A percentile compares a stretch with the other conserved stretches of the same genome.
phyloP scores from a whole-genome alignment of 2,329 filamentous ascomycete species.

The Botrytis fabae region DNA sequence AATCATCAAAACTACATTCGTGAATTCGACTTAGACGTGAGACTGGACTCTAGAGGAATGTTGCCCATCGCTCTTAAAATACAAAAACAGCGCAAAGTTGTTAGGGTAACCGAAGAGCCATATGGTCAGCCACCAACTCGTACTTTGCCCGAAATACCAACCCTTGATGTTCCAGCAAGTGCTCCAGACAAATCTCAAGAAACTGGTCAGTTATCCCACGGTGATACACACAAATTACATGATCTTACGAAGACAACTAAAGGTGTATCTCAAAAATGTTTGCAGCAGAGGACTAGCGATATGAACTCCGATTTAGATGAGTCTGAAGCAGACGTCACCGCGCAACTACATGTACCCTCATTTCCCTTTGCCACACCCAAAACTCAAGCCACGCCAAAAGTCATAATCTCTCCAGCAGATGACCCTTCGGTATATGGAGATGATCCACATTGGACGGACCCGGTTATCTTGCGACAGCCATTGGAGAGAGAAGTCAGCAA shows the following conservation, averaged over 20 bases:
- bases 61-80: slow-evolving; percentile 24
- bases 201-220: slow-evolving; percentile 28
- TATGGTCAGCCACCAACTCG: slow-evolving; percentile 22
- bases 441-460: slow-evolving; percentile 19
- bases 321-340: slow-evolving; percentile 17
- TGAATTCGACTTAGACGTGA: not conserved
- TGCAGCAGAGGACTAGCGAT: slow-evolving; percentile 1
- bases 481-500: slow-evolving; percentile 39
- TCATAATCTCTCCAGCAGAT: slow-evolving; percentile 26
- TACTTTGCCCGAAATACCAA: slow-evolving; percentile 25
- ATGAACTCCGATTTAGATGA: not conserved
- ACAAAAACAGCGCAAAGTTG: slow-evolving; percentile 22
- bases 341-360: slow-evolving; percentile 15
- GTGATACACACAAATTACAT: slow-evolving; percentile 30
- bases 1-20: not conserved
- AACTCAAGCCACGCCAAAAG: slow-evolving; percentile 15
- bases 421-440: slow-evolving; percentile 23
- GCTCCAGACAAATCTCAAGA: slow-evolving; percentile 23
- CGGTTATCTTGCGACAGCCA: slow-evolving; percentile 23
- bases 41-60: not conserved
- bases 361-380: slow-evolving; percentile 23
- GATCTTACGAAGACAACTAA: slow-evolving; percentile 26
- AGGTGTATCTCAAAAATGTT: not conserved
- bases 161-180: slow-evolving; percentile 9
- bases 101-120: slow-evolving; percentile 19